These are phyloP conservation scores for Phytophthora sansomeana DNA, from an alignment of 352 stramenopile genomes.

Conservation along the genomic window DNA sequence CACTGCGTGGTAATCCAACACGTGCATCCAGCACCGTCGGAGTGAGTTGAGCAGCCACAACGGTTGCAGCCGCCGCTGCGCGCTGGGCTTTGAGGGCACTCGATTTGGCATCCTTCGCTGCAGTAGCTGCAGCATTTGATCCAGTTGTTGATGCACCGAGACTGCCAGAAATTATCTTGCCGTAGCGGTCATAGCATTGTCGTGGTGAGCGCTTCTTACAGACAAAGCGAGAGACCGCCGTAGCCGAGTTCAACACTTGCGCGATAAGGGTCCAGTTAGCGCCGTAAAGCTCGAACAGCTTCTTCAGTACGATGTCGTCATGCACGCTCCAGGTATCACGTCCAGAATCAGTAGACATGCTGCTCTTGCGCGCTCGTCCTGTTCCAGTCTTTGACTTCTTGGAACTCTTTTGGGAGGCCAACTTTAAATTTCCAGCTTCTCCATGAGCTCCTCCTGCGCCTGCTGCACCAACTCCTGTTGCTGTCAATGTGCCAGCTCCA, in stretches of 20 bases:
- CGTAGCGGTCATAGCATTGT: constrained; percentile 89
- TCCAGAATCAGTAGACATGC: constrained; percentile 59
- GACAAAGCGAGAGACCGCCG: constrained; percentile 75
- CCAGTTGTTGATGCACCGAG: constrained; percentile 27
- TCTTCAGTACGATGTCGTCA: constrained; percentile 84
- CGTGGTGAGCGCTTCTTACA: constrained; percentile 79
- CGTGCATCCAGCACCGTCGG: constrained; percentile 61
- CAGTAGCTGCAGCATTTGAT: neutral
- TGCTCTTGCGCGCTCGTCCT: constrained; percentile 62
- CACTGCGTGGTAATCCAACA: constrained; percentile 61
- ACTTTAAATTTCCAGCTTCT: constrained; percentile 24
- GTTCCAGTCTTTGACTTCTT: constrained; percentile 74
- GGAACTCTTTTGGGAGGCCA: constrained; percentile 30
- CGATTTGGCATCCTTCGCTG: constrained; percentile 56
- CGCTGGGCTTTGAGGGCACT: constrained; percentile 53
- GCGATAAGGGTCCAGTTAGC: constrained; percentile 90
- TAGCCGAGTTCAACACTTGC: constrained; percentile 83
- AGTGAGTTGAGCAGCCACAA: constrained; percentile 48
- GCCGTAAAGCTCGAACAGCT: constrained; percentile 87
- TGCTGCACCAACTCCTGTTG: neutral
- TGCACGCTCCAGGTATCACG: constrained; percentile 73
- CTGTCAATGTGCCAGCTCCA: constrained; percentile 17
- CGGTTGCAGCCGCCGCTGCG: constrained; percentile 41
- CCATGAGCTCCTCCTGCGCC: constrained; percentile 26
- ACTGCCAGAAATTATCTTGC: constrained; percentile 80